phyloP scores from a whole-genome alignment of 2,329 filamentous ascomycete genomes.

The Aphanocladium album region DNA sequence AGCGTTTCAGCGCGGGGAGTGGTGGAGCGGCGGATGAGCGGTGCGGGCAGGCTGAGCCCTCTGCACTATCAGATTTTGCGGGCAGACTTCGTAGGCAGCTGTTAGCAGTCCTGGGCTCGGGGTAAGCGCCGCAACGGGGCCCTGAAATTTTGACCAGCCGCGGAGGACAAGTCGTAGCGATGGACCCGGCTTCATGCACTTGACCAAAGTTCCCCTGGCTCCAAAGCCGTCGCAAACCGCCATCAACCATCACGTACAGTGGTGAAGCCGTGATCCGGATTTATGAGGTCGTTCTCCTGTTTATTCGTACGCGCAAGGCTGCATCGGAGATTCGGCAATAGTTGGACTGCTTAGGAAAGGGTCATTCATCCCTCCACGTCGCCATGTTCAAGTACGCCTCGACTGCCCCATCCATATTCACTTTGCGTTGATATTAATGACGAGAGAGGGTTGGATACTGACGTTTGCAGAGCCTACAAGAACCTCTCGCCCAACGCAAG shows the following conservation, averaged over 20 bases:
- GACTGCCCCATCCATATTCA: background rate
- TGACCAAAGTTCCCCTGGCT: too few species aligned
- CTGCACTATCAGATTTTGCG: background rate
- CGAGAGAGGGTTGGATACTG: too few species aligned
- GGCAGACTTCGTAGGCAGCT: background rate
- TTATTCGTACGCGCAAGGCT: too few species aligned
- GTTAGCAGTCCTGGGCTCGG: background rate
- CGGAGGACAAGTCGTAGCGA: background rate
- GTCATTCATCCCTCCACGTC: background rate
- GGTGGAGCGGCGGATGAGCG: background rate
- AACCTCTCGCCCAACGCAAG: constrained; percentile 67
- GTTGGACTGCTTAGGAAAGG: background rate
- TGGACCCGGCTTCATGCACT: too few species aligned
- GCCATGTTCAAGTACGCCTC: constrained; percentile 13
- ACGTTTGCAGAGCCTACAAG: constrained; percentile 67
- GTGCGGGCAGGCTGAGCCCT: background rate
- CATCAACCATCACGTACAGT: background rate
- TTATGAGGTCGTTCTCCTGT: too few species aligned
- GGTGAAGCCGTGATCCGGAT: too few species aligned
- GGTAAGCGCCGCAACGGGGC: background rate
- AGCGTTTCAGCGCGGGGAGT: background rate
- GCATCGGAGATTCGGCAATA: too few species aligned
- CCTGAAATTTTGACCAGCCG: background rate
- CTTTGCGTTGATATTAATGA: too few species aligned
- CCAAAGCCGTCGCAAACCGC: background rate